Evolutionary conservation across 1,284 basidiomycete genomes (phyloP).

Genomic region (Termitomyces sp.): DNA sequence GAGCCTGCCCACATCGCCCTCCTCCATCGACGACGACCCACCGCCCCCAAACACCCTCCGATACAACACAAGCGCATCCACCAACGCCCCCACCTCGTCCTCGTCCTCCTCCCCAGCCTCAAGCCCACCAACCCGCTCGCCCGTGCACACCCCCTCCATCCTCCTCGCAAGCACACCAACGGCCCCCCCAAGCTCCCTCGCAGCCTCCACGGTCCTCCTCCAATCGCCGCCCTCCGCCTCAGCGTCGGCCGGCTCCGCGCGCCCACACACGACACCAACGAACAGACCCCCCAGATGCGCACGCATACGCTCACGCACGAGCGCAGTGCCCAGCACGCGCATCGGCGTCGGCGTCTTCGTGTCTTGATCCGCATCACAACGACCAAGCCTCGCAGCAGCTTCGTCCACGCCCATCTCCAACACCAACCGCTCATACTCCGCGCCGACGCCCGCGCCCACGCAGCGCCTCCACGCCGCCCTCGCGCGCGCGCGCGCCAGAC

Average conservation of each 20-base stretch:
- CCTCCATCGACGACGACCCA: conserved; percentile 15
- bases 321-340: conserved; percentile 39
- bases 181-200: conserved; percentile 55
- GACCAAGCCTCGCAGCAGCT: too few species aligned
- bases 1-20: conserved; percentile 33
- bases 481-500: conserved; percentile 30
- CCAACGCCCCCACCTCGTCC: conserved; percentile 43
- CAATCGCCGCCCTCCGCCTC: conserved; percentile 18
- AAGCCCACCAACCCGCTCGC: conserved; percentile 16
- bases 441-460: conserved; percentile 6
- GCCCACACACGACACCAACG: conserved; percentile 38
- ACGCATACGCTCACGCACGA: conserved; percentile 47
- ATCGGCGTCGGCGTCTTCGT: too few species aligned
- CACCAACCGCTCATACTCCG: conserved; percentile 46
- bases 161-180: conserved; percentile 46
- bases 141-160: conserved; percentile 46
- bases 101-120: conserved; percentile 23
- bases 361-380: too few species aligned
- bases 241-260: conserved; percentile 5
- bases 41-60: conserved; percentile 44
- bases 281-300: conserved; percentile 47
- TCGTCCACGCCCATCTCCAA: conserved; percentile 46
- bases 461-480: conserved; percentile 36
- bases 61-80: conserved; percentile 54
- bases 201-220: conserved; percentile 46